Evolutionary conservation across 345 rosid species (phyloP).

Genomic region (Dipteronia dyeriana): DNA sequence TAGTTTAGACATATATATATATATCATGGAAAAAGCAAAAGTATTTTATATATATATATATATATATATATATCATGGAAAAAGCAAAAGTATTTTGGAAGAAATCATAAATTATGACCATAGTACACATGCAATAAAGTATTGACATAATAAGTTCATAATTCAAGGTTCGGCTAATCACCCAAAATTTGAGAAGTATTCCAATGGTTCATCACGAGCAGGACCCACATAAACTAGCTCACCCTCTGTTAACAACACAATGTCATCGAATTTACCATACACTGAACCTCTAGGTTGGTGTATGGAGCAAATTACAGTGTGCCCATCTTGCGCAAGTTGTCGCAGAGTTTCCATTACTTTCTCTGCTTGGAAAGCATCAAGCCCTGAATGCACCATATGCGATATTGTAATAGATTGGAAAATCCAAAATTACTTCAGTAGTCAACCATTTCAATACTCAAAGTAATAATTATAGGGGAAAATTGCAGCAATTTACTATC

Average conservation of each 20-base stretch:
- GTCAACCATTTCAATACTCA: conserved; percentile 6
- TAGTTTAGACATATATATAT: neutral
- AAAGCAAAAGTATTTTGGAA: neutral
- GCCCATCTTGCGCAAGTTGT: conserved; percentile 90
- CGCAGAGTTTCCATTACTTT: conserved; percentile 93
- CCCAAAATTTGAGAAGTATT: conserved; percentile 87
- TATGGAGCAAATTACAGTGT: conserved; percentile 94
- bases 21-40: neutral
- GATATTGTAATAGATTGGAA: neutral
- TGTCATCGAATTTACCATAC: conserved; percentile 86
- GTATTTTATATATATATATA: neutral
- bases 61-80: neutral
- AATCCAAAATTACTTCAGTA: conserved; percentile 13
- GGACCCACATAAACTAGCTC: conserved; percentile 86
- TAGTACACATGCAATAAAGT: neutral
- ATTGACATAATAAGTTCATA: neutral
- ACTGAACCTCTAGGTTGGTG: conserved; percentile 98
- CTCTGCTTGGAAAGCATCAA: conserved; percentile 98
- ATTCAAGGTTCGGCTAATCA: conserved; percentile 35
- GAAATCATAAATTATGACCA: conserved; percentile 8
- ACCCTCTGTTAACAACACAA: conserved; percentile 82
- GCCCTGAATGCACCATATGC: conserved; percentile 55
- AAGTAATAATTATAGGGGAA: neutral
- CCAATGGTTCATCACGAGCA: conserved; percentile 74
- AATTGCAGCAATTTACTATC: neutral